phyloP scores from a whole-genome alignment of 2,329 filamentous ascomycete genomes.

The Lachnellula subtilissima region DNA sequence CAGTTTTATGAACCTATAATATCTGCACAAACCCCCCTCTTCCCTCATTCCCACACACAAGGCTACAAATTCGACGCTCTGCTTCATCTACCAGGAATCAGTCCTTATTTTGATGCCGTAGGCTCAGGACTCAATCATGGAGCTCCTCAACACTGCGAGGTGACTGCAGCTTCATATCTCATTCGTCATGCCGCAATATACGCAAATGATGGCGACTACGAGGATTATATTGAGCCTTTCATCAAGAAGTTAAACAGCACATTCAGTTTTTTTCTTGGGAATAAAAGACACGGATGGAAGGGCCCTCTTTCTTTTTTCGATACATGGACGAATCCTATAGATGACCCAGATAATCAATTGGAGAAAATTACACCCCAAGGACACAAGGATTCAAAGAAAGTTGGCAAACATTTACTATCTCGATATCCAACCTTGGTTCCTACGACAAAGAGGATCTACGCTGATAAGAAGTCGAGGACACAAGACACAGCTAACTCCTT shows the following conservation, averaged over 20 bases:
- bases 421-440: constrained; percentile 27
- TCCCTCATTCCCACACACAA: constrained; percentile 23
- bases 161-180: constrained; percentile 49
- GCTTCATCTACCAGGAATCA: constrained; percentile 50
- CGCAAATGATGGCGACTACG: constrained; percentile 55
- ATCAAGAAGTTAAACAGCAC: constrained; percentile 54
- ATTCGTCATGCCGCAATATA: constrained; percentile 57
- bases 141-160: constrained; percentile 46
- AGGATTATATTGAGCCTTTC: constrained; percentile 53
- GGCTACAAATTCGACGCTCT: constrained; percentile 48
- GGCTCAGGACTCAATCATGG: constrained; percentile 35
- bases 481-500: constrained; percentile 29
- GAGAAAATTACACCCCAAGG: constrained; percentile 29
- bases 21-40: constrained; percentile 4
- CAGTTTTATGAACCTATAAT: background rate
- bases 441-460: constrained; percentile 28
- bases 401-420: constrained; percentile 25
- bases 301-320: constrained; percentile 26
- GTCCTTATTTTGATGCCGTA: constrained; percentile 51
- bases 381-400: constrained; percentile 25
- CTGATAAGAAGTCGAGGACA: constrained; percentile 28
- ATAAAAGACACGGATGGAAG: constrained; percentile 24
- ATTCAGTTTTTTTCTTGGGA: constrained; percentile 4
- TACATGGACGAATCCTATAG: constrained; percentile 27
- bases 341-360: constrained; percentile 28